Evolutionary conservation across 2,329 filamentous ascomycete species (phyloP), one percentile per base, ranked within the genome.

Genomic region (Aspergillus spinulosporus): DNA sequence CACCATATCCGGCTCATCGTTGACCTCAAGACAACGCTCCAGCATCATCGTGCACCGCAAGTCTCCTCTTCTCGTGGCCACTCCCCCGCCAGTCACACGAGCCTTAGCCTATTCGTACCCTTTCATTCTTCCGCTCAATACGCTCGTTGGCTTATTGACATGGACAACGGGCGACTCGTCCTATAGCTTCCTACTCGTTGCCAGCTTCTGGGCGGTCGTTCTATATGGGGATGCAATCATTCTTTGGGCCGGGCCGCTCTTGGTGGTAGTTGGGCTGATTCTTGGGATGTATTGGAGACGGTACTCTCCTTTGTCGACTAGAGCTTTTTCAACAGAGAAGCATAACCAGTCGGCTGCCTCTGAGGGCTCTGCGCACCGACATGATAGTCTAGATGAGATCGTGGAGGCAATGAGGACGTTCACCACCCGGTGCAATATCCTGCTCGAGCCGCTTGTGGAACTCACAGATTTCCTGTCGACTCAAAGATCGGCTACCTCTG

Each of bases 21-120:
- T 88, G 46, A 83, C 86, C 37, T 85, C 86, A 42, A 88, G 89
- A 68, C 88, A 93, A 60, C 86, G 90, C 45, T 95, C 91, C 14
- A 95, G 91, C 56, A 92, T 99, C 65, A 86, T 97, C 64, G 92
- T 99, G 15, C 92, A 97, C 74, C 93, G 96, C 73, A 99, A 97
- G 76, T 96, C 91, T 12, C 94, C 94, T 8, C 77, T 99, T 46
- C 82, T 99, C 14, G 87, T 96, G 58, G 92, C 93, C 12, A 99
- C 94, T 7, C 94, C 94, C 43, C 94, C 94, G 1, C 90, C 96
- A 70, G 88, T 99, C 71, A 99, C 94, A 2, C 86, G 94, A 65
- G 92, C 93, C 11, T 82, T 99, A 58, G 93, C 93, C 62, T 97
- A 97, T 72, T 96, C 92, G 62, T 93, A 99, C 71, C 92, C 94